Percentiles rank a stretch among this genome's conserved stretches.
Conservation (phyloP, 495 filamentous ascomycete genomes). For the Margaritispora aquatica region DNA sequence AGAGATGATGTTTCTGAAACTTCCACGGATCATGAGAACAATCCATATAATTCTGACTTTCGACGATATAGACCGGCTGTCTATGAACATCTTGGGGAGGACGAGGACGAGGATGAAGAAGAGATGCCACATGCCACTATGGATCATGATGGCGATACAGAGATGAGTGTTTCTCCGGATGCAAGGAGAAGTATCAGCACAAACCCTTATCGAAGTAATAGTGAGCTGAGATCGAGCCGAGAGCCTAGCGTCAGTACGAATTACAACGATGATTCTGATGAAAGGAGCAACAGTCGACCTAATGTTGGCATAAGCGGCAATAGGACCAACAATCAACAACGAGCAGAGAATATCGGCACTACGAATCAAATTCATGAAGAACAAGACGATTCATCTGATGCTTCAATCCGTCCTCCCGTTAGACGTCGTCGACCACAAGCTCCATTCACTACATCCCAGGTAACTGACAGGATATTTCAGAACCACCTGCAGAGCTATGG, state of each 20-base stretch:
- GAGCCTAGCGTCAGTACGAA: slow-evolving; percentile 8
- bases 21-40: neutral
- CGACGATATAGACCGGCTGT: neutral
- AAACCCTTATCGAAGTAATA: neutral
- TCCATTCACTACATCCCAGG: slow-evolving; percentile 18
- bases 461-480: slow-evolving; percentile 23
- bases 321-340: neutral
- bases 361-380: slow-evolving; percentile 14
- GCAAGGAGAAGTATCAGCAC: slow-evolving; percentile 1
- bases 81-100: neutral
- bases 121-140: slow-evolving; percentile 3
- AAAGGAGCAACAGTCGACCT: neutral
- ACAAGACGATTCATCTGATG: slow-evolving; percentile 19
- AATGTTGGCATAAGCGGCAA: neutral
- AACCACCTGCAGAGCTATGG: slow-evolving; percentile 16
- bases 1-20: slow-evolving; percentile 5
- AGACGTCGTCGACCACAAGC: slow-evolving; percentile 11
- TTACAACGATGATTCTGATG: neutral
- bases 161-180: slow-evolving; percentile 20
- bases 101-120: slow-evolving; percentile 12
- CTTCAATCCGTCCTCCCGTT: slow-evolving; percentile 13
- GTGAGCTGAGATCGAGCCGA: slow-evolving; percentile 1
- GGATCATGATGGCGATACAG: slow-evolving; percentile 25
- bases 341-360: slow-evolving; percentile 9
- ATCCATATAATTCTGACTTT: neutral